Evolutionary conservation across 495 filamentous ascomycete species (phyloP), one percentile per base, ranked within the genome.

Genomic region (Aspergillus bertholletiae): DNA sequence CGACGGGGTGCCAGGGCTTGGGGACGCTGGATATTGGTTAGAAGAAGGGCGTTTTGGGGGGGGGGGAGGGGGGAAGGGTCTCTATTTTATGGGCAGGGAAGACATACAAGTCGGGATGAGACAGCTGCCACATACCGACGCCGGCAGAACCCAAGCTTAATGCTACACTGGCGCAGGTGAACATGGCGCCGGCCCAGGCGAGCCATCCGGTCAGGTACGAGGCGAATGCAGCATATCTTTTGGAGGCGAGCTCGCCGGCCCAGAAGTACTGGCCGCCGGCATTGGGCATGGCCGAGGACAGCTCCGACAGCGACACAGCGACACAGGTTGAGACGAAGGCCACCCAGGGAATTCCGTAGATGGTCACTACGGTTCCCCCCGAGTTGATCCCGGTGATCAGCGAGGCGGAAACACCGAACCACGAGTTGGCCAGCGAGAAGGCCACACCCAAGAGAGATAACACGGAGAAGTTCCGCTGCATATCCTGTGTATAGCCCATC

Each of bases 221-320:
- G 22, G 76, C 71, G 52, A 82, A 75, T 26, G 73, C 71, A 8
- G 73, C 70, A 45, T 47, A 61, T 32, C 51, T 68, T 49, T 63
- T 72, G 2, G 82, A 78, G 8, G 82, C 79, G 54, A 85, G 58
- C 56, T 79, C 75, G 52, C 71, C 73, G 3, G 79, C 77, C 83
- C 82, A 85, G 60, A 74, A 85, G 58, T 84, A 84, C 54, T 83
- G 81, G 2, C 82, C 82, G 5, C 80, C 81, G 18, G 80, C 74
- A 65, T 81, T 83, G 4, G 82, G 82, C 55, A 82, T 57, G 0
- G 81, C 77, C 30, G 69, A 75, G 1, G 78, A 76, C 44, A 85
- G 51, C 56, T 85, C 82, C n/a, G 74, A 71, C 17, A 84, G 63
- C 9, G 74, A 74, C 44, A 80, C 73, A 11, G 71, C 82, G 21